These are phyloP conservation scores for Ustilago cynodontis DNA, from an alignment of 1,284 basidiomycete genomes.

Conservation along the genomic window DNA sequence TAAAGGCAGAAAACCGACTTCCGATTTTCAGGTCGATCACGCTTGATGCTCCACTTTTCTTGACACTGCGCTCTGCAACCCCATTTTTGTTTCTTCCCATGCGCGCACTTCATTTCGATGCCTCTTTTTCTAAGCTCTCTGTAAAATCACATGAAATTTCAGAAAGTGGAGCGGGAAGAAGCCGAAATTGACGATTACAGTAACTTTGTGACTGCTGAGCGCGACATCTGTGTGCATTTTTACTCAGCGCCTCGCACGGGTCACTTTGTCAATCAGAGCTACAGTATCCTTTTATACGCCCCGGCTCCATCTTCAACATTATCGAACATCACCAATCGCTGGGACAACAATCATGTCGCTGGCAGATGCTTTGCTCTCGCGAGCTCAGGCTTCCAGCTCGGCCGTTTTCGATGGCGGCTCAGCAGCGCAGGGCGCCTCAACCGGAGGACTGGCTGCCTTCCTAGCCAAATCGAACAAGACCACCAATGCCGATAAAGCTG, in stretches of 20 bases:
- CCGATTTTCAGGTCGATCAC: constrained; percentile 38
- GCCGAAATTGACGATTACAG: not conserved
- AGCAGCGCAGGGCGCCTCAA: not conserved
- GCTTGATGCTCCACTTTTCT: constrained; percentile 11
- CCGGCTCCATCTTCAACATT: not conserved
- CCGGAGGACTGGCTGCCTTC: constrained; percentile 42
- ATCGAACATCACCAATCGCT: too few relatives aligned
- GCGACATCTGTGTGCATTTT: not conserved
- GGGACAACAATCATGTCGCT: constrained; percentile 20
- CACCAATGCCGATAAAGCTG: not conserved
- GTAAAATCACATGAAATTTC: too few relatives aligned
- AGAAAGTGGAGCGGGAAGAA: constrained; percentile 10
- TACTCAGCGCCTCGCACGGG: constrained; percentile 1
- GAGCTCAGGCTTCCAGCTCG: constrained; percentile 26
- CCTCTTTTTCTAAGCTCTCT: constrained; percentile 14
- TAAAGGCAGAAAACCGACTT: constrained; percentile 32
- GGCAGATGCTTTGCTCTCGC: constrained; percentile 34
- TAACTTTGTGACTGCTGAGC: not conserved
- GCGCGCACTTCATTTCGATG: not conserved
- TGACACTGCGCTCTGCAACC: constrained; percentile 10
- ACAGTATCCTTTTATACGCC: too few relatives aligned
- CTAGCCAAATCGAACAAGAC: constrained; percentile 23
- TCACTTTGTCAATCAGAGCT: not conserved
- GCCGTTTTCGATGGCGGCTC: constrained; percentile 3
- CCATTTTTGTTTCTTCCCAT: constrained; percentile 2